Base-by-base conservation (phyloP, 805 yeast species). In the Scheffersomyces stipitis region DNA sequence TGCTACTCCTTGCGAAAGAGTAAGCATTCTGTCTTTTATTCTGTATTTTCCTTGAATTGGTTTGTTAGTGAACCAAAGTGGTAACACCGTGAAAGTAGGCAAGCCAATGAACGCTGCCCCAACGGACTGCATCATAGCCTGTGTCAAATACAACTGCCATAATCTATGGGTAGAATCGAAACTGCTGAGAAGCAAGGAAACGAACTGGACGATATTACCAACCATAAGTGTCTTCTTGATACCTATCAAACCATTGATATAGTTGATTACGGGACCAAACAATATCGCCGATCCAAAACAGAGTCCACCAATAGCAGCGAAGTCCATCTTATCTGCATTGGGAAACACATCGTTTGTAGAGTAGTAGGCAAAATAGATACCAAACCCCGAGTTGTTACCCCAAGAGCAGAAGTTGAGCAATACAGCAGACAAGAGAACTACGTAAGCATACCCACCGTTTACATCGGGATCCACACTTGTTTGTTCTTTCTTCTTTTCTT, bases 371-470 rank as follows among this genome's bases (percentile, higher is more conserved):
- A 49, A 40, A 30, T 48, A 49, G 15, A 49, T 38, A 13, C 49
- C 54, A 24, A 46, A 49, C 5, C 51, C 54, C 14, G 48, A 40
- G 33, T 49, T 49, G 32, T 49, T 51, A 5, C 54, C 54, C 54
- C 54, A 49, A 3, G 52, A 45, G 18, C 37, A 41, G 38, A 46
- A 44, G 28, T 46, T 48, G 24, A 48, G 36, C 12, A 49, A 33
- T 27, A 48, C 44, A 14, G 42, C 40, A 5, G 42, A 44, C 9
- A 48, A 15, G 10, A 48, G 48, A 13, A 49, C 39, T 10, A 44
- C n/a, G 52, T 51, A 49, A 17, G 51, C 54, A 31, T 47, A 47
- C 5, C 54, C 54, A 9, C 54, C 54, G 17, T 49, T 20, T 7
- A 20, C 10, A 10, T 20, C 24, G 7, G 24, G 24, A 20, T 20